Evolutionary conservation across 805 yeast species (phyloP).

Genomic region (Wickerhamomyces bisporus): DNA sequence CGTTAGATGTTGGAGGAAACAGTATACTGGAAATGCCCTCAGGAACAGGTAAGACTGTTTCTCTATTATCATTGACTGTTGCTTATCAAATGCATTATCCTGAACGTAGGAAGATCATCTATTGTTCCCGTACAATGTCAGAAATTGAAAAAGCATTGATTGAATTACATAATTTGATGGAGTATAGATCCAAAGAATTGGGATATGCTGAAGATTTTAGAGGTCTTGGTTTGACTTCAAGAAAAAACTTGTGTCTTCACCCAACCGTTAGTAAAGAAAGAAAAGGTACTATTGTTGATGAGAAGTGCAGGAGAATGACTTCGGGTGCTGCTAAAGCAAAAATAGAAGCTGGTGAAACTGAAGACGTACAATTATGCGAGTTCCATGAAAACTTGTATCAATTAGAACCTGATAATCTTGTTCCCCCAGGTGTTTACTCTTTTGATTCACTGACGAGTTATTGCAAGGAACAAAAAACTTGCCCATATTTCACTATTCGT

Average conservation of each 20-base stretch:
- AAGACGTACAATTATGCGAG: conserved; percentile 63
- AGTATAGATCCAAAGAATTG: conserved; percentile 71
- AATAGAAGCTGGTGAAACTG: conserved; percentile 53
- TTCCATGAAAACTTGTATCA: conserved; percentile 89
- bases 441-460: conserved; percentile 77
- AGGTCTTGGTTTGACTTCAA: conserved; percentile 88
- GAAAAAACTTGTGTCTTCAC: conserved; percentile 91
- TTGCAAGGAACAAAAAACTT: conserved; percentile 74
- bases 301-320: conserved; percentile 90
- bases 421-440: conserved; percentile 92
- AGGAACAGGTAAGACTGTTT: conserved; percentile 97
- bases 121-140: conserved; percentile 99
- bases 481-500: conserved; percentile 97
- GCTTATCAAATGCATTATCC: conserved; percentile 95
- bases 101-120: conserved; percentile 88
- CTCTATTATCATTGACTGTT: conserved; percentile 82
- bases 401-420: conserved; percentile 78
- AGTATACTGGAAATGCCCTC: conserved; percentile 99
- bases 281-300: conserved; percentile 92
- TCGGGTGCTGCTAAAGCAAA: conserved; percentile 79
- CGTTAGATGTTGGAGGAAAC: conserved; percentile 94
- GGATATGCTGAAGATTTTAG: conserved; percentile 88
- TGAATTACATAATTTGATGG: conserved; percentile 86
- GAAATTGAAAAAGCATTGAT: conserved; percentile 96
- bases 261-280: conserved; percentile 83